Conservation (phyloP, 1,139 yeast genomes). For the Suzukiozyma palmioleophila region DNA sequence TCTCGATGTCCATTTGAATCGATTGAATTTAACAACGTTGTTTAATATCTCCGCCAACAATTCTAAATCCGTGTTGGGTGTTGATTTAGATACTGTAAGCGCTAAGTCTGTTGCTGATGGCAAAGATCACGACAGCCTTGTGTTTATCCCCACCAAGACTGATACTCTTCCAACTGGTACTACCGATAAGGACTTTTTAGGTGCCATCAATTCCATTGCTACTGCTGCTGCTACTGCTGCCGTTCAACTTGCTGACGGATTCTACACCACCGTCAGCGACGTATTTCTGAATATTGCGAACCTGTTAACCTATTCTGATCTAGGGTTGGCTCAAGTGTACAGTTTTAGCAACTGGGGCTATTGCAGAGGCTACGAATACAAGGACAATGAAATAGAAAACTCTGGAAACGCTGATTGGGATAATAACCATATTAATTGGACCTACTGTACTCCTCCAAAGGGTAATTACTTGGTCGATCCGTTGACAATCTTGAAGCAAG, state of each 20-base stretch:
- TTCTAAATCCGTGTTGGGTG: background rate
- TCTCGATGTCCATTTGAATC: slow-evolving; percentile 33
- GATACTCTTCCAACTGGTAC: background rate
- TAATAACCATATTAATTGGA: slow-evolving; percentile 37
- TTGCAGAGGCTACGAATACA: slow-evolving; percentile 48
- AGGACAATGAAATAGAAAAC: slow-evolving; percentile 7
- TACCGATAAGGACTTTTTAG: background rate
- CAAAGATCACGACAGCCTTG: too few relatives aligned
- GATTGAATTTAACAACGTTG: slow-evolving; percentile 29
- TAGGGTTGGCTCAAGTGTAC: slow-evolving; percentile 60
- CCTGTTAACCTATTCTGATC: slow-evolving; percentile 18
- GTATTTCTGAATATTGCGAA: slow-evolving; percentile 12
- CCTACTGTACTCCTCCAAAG: slow-evolving; percentile 53
- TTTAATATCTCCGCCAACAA: slow-evolving; percentile 13
- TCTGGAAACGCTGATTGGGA: slow-evolving; percentile 15
- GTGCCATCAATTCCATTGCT: slow-evolving; percentile 3
- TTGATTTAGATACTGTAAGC: too few relatives aligned
- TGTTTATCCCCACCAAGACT: background rate
- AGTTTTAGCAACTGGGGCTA: slow-evolving; percentile 71
- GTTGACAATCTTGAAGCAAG: slow-evolving; percentile 38
- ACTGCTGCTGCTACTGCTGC: slow-evolving; percentile 6
- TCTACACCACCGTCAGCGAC: slow-evolving; percentile 10
- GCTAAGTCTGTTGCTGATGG: too few relatives aligned
- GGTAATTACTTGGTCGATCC: slow-evolving; percentile 53
- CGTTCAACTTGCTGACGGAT: slow-evolving; percentile 4